Evolutionary conservation across 2,329 filamentous ascomycete genomes (phyloP).

Genomic region (Chaetomiaceae sp.): DNA sequence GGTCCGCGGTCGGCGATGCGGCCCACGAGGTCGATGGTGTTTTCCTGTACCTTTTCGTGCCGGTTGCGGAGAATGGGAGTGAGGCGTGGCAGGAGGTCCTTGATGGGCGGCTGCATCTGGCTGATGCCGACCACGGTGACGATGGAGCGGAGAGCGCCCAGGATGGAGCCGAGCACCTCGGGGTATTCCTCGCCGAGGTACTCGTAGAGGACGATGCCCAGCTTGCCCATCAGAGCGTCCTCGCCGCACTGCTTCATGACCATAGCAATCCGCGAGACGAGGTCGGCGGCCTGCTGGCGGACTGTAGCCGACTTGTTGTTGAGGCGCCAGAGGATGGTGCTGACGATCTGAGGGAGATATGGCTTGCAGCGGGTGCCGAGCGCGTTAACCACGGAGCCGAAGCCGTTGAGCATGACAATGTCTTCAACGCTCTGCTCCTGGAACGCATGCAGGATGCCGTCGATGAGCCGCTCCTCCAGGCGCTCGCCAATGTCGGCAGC

Average conservation of each 20-base stretch:
- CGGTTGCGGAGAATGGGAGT: slow-evolving; percentile 98
- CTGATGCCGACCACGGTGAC: slow-evolving; percentile 97
- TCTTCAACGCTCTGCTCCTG: slow-evolving; percentile 98
- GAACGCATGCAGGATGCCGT: slow-evolving; percentile 93
- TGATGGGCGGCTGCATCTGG: slow-evolving; percentile 97
- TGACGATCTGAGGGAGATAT: slow-evolving; percentile 94
- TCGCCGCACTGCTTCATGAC: slow-evolving; percentile 99
- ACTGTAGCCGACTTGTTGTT: slow-evolving; percentile 99
- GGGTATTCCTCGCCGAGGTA: slow-evolving; percentile 98
- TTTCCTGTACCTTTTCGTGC: slow-evolving; percentile 98
- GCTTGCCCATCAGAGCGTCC: slow-evolving; percentile 90
- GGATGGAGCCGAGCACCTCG: slow-evolving; percentile 92
- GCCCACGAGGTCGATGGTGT: slow-evolving; percentile 95
- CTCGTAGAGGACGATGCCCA: slow-evolving; percentile 92
- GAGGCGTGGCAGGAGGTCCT: slow-evolving; percentile 87
- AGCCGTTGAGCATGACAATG: slow-evolving; percentile 92
- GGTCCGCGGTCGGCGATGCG: slow-evolving; percentile 96
- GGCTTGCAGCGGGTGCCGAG: slow-evolving; percentile 91
- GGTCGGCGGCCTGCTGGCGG: slow-evolving; percentile 90
- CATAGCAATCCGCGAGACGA: slow-evolving; percentile 95
- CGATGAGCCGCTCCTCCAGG: slow-evolving; percentile 87
- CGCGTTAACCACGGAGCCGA: slow-evolving; percentile 95
- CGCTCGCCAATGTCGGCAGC: slow-evolving; percentile 91
- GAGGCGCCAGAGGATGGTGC: slow-evolving; percentile 89
- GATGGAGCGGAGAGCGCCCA: slow-evolving; percentile 90